Percentiles rank a stretch among this genome's conserved stretches.
phyloP scores from a whole-genome alignment of 257 asterid genomes.

The Nicotiana tabacum region DNA sequence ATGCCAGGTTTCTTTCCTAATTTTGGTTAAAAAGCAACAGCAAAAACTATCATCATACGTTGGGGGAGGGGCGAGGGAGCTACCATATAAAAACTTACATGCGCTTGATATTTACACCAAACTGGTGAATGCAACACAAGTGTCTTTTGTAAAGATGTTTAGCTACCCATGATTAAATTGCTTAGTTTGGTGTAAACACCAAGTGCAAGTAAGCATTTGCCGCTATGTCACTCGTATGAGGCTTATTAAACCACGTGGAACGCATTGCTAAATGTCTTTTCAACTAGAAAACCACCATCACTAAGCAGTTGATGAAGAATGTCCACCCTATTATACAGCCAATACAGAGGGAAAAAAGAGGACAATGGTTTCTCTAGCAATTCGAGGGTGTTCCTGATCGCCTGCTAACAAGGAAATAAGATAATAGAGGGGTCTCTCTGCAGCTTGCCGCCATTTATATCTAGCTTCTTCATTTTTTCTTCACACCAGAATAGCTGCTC shows the following conservation, averaged over 20 bases:
- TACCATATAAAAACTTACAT: too few species aligned
- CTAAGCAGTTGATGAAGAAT: background rate
- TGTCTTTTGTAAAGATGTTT: too few species aligned
- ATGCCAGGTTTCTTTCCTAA: background rate
- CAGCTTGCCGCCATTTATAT: conserved; percentile 51
- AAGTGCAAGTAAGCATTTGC: too few species aligned
- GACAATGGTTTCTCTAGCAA: background rate
- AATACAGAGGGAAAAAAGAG: background rate
- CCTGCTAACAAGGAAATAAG: conserved; percentile 57
- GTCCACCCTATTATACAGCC: conserved; percentile 5
- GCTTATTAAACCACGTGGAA: background rate
- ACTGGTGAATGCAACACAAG: too few species aligned
- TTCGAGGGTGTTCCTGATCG: background rate
- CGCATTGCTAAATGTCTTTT: background rate
- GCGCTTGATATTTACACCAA: too few species aligned
- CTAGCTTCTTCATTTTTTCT: conserved; percentile 76
- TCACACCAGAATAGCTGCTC: conserved; percentile 83
- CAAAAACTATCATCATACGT: background rate
- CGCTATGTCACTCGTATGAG: background rate
- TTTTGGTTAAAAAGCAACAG: background rate
- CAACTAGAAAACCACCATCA: background rate
- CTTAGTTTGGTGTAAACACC: too few species aligned
- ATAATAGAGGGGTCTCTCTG: conserved; percentile 77
- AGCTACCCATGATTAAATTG: too few species aligned
- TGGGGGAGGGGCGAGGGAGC: too few species aligned